These are phyloP conservation scores for Deuterostichococcus epilithicus DNA, from an alignment of 139 green algal species.

Conservation along the genomic window DNA sequence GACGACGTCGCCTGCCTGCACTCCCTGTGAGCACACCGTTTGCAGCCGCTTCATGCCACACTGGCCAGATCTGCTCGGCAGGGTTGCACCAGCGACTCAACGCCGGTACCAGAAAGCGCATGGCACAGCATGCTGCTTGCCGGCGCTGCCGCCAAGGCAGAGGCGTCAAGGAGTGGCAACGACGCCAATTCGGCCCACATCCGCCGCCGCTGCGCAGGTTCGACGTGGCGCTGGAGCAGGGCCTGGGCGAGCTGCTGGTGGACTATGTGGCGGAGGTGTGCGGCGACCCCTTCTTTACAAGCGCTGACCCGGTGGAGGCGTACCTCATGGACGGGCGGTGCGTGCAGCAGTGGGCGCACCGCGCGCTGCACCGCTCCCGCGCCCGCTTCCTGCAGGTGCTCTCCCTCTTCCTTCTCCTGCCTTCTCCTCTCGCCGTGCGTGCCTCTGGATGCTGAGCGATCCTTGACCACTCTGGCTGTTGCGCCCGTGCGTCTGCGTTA, in stretches of 20 bases:
- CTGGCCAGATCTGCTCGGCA: too few relatives aligned
- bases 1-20: constrained; percentile 19
- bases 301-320: constrained; percentile 41
- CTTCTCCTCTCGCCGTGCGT: too few relatives aligned
- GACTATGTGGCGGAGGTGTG: constrained; percentile 61
- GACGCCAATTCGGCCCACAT: too few relatives aligned
- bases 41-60: not conserved
- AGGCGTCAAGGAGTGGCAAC: too few relatives aligned
- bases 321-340: constrained; percentile 55
- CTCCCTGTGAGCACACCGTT: not conserved
- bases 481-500: too few relatives aligned
- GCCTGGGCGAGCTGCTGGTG: constrained; percentile 44
- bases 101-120: too few relatives aligned
- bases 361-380: constrained; percentile 12
- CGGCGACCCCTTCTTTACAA: not conserved
- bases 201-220: constrained; percentile 5
- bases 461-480: too few relatives aligned
- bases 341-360: constrained; percentile 34
- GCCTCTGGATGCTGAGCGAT: too few relatives aligned
- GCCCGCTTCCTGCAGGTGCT: constrained; percentile 19
- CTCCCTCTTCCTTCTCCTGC: not conserved
- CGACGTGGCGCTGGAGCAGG: constrained; percentile 31
- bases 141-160: too few relatives aligned
- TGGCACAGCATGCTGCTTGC: too few relatives aligned
- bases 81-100: too few relatives aligned